Percentiles rank a stretch among this genome's conserved stretches.
phyloP scores from a whole-genome alignment of 495 filamentous ascomycete genomes.

The Hypoxylon lenormandii region DNA sequence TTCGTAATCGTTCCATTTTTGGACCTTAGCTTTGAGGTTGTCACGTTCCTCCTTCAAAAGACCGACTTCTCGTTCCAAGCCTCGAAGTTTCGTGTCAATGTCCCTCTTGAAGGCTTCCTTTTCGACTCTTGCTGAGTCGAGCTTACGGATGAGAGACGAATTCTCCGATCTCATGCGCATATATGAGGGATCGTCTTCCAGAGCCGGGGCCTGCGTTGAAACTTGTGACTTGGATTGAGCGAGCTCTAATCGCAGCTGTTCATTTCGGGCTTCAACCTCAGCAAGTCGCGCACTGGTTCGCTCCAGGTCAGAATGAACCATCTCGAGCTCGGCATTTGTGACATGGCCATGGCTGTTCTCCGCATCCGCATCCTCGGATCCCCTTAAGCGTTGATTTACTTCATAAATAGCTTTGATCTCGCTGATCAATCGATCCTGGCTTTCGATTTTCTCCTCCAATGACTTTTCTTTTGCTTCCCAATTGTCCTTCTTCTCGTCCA shows the following conservation, averaged over 20 bases:
- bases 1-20: slow-evolving; percentile 93
- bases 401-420: slow-evolving; percentile 98
- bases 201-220: slow-evolving; percentile 65
- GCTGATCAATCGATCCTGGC: slow-evolving; percentile 89
- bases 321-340: slow-evolving; percentile 89
- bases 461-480: slow-evolving; percentile 95
- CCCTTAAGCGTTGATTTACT: slow-evolving; percentile 88
- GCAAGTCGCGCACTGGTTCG: slow-evolving; percentile 86
- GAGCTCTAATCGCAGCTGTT: slow-evolving; percentile 88
- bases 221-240: slow-evolving; percentile 85
- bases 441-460: slow-evolving; percentile 91
- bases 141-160: slow-evolving; percentile 83
- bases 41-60: slow-evolving; percentile 76
- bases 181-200: slow-evolving; percentile 89
- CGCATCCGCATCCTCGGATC: slow-evolving; percentile 70
- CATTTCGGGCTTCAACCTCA: slow-evolving; percentile 93
- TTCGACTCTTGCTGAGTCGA: slow-evolving; percentile 84
- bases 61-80: slow-evolving; percentile 77
- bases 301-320: slow-evolving; percentile 90
- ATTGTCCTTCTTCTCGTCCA: slow-evolving; percentile 94
- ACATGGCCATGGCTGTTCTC: slow-evolving; percentile 69
- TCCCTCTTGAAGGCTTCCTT: slow-evolving; percentile 80
- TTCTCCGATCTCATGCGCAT: slow-evolving; percentile 91
- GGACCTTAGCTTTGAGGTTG: slow-evolving; percentile 78
- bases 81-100: slow-evolving; percentile 76